phyloP scores from a whole-genome alignment of 768 basidiomycete species.

The Rossbeevera mucosa region DNA sequence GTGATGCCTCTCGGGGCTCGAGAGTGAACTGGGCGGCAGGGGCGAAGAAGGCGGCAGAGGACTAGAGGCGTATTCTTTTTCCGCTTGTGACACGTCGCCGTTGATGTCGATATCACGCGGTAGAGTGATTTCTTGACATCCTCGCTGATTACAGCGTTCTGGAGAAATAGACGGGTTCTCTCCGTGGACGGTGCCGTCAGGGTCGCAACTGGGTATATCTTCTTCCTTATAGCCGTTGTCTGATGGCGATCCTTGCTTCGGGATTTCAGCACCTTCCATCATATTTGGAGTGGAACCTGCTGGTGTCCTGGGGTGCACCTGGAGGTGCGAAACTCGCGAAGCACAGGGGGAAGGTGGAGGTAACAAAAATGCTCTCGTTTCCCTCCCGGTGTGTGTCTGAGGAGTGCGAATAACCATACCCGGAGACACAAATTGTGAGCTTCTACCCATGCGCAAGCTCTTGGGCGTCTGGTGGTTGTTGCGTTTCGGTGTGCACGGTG shows the following conservation, averaged over 20 bases:
- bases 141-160: conserved; percentile 12
- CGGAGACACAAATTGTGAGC: conserved; percentile 11
- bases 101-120: conserved; percentile 15
- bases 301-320: background rate
- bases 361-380: conserved; percentile 22
- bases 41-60: conserved; percentile 63
- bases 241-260: background rate
- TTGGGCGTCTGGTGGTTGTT: conserved; percentile 9
- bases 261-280: too few species aligned
- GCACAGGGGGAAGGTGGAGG: conserved; percentile 25
- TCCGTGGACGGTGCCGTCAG: conserved; percentile 39
- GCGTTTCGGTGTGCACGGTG: conserved; percentile 14
- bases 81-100: conserved; percentile 21
- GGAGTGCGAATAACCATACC: conserved; percentile 7
- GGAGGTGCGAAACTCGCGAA: conserved; percentile 2
- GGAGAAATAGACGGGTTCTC: conserved; percentile 38
- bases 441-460: conserved; percentile 2
- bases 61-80: conserved; percentile 33
- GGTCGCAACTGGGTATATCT: conserved; percentile 28
- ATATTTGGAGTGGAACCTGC: background rate
- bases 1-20: conserved; percentile 16
- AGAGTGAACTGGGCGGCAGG: conserved; percentile 49
- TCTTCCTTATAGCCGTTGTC: conserved; percentile 22
- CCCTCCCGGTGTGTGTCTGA: conserved; percentile 10
- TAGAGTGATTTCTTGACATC: background rate